Percentiles rank a stretch among this genome's conserved stretches.
Conservation (phyloP, 495 filamentous ascomycete genomes). For the Elasticomyces elasticus region DNA sequence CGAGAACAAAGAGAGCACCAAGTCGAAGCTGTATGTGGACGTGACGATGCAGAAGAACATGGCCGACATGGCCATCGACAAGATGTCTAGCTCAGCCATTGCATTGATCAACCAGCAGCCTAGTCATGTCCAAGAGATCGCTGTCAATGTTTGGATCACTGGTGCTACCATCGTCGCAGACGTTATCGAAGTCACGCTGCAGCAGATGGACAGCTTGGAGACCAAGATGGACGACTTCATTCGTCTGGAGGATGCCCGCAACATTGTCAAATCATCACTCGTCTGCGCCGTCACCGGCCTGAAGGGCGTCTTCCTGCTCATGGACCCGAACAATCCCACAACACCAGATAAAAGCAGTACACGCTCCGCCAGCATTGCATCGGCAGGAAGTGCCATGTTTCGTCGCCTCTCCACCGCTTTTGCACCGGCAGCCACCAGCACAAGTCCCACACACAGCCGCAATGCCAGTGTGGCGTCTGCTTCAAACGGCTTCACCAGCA, state of each 20-base stretch:
- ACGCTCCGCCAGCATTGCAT: constrained; percentile 8
- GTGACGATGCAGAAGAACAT: constrained; percentile 29
- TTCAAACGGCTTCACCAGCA: not conserved
- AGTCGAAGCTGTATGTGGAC: constrained; percentile 27
- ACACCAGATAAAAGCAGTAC: not conserved
- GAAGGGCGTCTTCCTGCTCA: constrained; percentile 31
- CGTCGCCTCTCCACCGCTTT: constrained; percentile 22
- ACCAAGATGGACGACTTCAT: constrained; percentile 29
- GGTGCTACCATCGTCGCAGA: constrained; percentile 31
- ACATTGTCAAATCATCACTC: constrained; percentile 26
- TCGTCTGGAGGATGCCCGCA: constrained; percentile 28
- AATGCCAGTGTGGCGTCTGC: constrained; percentile 3
- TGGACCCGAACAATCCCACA: constrained; percentile 15
- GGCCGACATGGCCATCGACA: constrained; percentile 33
- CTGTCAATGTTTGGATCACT: constrained; percentile 30
- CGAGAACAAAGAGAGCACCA: constrained; percentile 10
- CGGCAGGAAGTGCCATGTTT: constrained; percentile 14
- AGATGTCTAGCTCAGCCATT: constrained; percentile 28
- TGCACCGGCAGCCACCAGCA: not conserved
- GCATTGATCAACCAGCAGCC: constrained; percentile 28
- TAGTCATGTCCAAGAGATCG: constrained; percentile 21
- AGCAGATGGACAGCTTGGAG: constrained; percentile 28
- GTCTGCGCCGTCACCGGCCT: constrained; percentile 27
- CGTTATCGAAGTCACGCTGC: constrained; percentile 26
- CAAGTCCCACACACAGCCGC: constrained; percentile 1